Percentiles rank a stretch among this genome's conserved stretches.
Evolutionary conservation across 2,329 filamentous ascomycete species (phyloP).

Genomic region (Talaromyces sp.): DNA sequence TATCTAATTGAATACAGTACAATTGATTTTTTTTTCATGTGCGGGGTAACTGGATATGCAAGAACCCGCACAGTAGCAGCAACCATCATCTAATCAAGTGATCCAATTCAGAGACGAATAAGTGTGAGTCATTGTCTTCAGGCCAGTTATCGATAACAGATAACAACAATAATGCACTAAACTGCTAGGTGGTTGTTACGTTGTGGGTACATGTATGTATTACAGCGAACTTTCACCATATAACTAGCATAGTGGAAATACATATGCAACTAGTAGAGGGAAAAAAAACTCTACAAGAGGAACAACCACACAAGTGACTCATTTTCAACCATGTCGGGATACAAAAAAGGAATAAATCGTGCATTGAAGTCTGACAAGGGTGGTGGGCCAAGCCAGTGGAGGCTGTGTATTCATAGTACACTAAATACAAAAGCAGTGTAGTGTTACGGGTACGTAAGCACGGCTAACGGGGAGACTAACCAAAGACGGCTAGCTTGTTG

Average conservation of each 20-base stretch:
- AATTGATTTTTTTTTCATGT: neutral
- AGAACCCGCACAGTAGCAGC: neutral
- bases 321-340: neutral
- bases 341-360: neutral
- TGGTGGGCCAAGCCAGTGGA: neutral
- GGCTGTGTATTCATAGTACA: neutral
- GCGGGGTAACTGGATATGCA: neutral
- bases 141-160: neutral
- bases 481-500: neutral
- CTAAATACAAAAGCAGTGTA: no score
- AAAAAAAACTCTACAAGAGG: neutral
- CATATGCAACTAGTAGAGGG: neutral
- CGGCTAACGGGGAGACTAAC: no score
- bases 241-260: neutral
- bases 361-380: neutral
- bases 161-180: no score
- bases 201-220: neutral
- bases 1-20: neutral
- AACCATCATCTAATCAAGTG: neutral
- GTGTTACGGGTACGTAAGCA: no score
- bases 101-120: neutral
- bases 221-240: neutral
- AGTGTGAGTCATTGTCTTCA: neutral
- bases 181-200: no score
- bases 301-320: neutral